A percentile compares a stretch with the other conserved stretches of the same genome.
Evolutionary conservation across 805 yeast genomes (phyloP).

Genomic region (Maudiozyma saulgeensis): DNA sequence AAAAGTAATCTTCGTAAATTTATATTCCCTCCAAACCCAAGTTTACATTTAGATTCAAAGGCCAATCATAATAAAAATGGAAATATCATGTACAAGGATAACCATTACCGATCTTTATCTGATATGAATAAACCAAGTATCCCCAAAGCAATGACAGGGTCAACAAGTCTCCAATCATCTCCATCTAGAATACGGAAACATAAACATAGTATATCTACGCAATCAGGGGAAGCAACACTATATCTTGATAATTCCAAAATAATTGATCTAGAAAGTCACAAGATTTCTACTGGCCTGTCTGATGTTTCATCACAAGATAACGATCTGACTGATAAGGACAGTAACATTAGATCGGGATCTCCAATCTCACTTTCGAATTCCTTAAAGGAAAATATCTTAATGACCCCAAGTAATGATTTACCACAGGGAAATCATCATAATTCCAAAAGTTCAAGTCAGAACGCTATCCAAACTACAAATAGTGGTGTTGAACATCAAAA

Average conservation of each 20-base stretch:
- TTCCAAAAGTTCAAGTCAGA: neutral
- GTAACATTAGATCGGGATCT: neutral
- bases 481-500: neutral
- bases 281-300: neutral
- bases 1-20: conserved; percentile 4
- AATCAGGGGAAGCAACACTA: conserved; percentile 2
- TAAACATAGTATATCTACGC: conserved; percentile 1
- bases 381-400: neutral
- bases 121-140: neutral
- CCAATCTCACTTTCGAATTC: neutral
- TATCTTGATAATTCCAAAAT: conserved; percentile 3
- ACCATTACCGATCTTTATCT: conserved; percentile 5
- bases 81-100: neutral
- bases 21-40: conserved; percentile 16
- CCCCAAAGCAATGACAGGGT: neutral
- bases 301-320: neutral
- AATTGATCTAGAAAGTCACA: conserved; percentile 1
- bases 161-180: neutral
- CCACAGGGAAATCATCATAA: neutral
- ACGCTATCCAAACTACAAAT: neutral
- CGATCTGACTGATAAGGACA: neutral
- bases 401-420: neutral
- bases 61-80: neutral
- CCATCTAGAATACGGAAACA: neutral
- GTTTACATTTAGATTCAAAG: conserved; percentile 7